A percentile compares a stretch with the other conserved stretches of the same genome.
These are phyloP conservation scores for Diaporthe batatas DNA, from an alignment of 2,329 filamentous ascomycete species.

Conservation along the genomic window DNA sequence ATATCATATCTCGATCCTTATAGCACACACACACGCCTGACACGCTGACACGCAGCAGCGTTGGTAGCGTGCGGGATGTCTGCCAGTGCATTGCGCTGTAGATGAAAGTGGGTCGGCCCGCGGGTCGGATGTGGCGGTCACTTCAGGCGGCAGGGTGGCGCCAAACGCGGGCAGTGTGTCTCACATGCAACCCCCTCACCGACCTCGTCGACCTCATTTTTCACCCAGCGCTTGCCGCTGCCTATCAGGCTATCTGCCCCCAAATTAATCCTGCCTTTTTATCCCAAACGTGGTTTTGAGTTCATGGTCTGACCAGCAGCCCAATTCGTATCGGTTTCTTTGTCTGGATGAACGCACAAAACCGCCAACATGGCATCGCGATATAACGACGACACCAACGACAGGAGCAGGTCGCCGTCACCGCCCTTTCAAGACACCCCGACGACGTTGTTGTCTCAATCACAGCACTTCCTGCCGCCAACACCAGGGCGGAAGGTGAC, in stretches of 20 bases:
- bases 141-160: conserved; percentile 5
- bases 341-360: not conserved
- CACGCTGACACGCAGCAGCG: not conserved
- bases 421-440: conserved; percentile 34
- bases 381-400: not conserved
- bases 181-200: conserved; percentile 31
- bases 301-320: not conserved
- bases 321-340: not conserved
- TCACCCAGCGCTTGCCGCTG: not conserved
- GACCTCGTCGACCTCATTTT: conserved; percentile 11
- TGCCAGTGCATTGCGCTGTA: not conserved
- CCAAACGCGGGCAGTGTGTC: conserved; percentile 28
- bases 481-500: conserved; percentile 32
- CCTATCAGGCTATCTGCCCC: not conserved
- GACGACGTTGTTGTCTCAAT: conserved; percentile 26
- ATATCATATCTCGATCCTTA: conserved; percentile 9
- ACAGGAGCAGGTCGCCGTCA: conserved; percentile 24
- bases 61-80: not conserved
- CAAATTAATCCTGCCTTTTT: not conserved
- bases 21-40: not conserved
- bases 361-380: not conserved
- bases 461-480: conserved; percentile 18
- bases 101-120: conserved; percentile 31
- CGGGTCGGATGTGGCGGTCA: conserved; percentile 13
- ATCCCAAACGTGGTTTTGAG: not conserved